Evolutionary conservation across 495 filamentous ascomycete genomes (phyloP).

Genomic region (Pseudevernia furfuracea): DNA sequence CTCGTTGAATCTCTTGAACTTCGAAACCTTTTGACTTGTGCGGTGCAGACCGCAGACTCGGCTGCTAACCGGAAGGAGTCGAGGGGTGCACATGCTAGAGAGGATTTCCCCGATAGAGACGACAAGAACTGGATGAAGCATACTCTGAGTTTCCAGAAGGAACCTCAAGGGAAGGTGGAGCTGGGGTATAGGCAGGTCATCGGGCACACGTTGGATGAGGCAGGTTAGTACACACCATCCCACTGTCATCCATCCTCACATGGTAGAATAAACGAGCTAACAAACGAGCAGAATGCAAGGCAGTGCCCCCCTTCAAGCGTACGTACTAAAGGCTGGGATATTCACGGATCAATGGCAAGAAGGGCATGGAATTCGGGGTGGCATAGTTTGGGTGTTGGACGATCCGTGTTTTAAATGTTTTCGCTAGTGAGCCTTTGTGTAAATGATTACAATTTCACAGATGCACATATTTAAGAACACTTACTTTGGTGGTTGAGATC

Average conservation of each 20-base stretch:
- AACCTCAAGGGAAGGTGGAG: slow-evolving; percentile 70
- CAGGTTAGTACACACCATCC: slow-evolving; percentile 49
- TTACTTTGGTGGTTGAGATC: neutral
- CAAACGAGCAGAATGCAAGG: neutral
- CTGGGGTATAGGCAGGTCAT: slow-evolving; percentile 72
- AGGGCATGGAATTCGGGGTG: neutral
- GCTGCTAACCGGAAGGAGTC: slow-evolving; percentile 90
- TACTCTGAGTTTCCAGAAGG: slow-evolving; percentile 87
- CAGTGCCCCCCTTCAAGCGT: slow-evolving; percentile 27
- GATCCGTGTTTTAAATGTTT: neutral
- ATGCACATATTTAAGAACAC: slow-evolving; percentile 7
- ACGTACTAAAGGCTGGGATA: slow-evolving; percentile 20
- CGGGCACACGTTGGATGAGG: slow-evolving; percentile 72
- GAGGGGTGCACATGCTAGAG: slow-evolving; percentile 87
- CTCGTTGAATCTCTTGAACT: slow-evolving; percentile 92
- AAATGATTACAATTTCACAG: slow-evolving; percentile 10
- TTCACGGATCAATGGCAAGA: neutral
- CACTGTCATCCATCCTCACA: neutral
- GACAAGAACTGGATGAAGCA: slow-evolving; percentile 99
- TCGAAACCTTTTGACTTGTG: slow-evolving; percentile 89
- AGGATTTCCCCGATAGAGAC: slow-evolving; percentile 90
- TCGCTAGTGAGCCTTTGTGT: slow-evolving; percentile 1
- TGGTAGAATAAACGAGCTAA: neutral
- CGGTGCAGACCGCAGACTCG: slow-evolving; percentile 80
- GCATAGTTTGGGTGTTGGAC: slow-evolving; percentile 5